These are phyloP conservation scores for Clausena lansium DNA, from an alignment of 345 rosid species.

Conservation along the genomic window DNA sequence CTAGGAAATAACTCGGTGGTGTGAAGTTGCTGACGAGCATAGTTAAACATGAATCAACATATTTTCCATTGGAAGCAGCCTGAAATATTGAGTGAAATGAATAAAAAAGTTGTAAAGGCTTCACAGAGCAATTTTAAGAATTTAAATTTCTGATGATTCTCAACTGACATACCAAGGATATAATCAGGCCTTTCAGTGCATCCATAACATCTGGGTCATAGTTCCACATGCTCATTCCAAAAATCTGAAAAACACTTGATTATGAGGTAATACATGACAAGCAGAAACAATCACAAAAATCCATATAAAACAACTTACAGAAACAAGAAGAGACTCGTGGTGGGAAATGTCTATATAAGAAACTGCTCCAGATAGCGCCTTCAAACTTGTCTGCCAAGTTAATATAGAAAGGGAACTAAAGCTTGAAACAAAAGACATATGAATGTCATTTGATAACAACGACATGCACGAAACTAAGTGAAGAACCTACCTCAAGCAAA, in stretches of 20 bases:
- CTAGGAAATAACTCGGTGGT: slow-evolving; percentile 48
- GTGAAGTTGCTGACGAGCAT: slow-evolving; percentile 70
- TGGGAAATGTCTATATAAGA: slow-evolving; percentile 53
- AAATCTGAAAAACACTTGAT: slow-evolving; percentile 43
- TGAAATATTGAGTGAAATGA: slow-evolving; percentile 22
- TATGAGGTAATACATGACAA: not conserved
- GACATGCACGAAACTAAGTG: not conserved
- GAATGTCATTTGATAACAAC: not conserved
- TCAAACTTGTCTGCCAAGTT: slow-evolving; percentile 54
- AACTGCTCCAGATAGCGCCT: slow-evolving; percentile 66
- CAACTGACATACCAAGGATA: slow-evolving; percentile 54
- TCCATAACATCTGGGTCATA: slow-evolving; percentile 62
- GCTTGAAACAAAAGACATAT: not conserved
- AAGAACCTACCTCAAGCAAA: slow-evolving; percentile 57
- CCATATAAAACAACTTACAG: slow-evolving; percentile 44
- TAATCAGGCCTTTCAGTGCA: slow-evolving; percentile 61
- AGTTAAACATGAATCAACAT: slow-evolving; percentile 56
- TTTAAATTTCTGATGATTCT: not conserved
- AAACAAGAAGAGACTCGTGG: slow-evolving; percentile 61
- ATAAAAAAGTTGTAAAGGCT: not conserved
- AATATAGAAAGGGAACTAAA: slow-evolving; percentile 5
- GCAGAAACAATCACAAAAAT: not conserved
- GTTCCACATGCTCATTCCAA: slow-evolving; percentile 76
- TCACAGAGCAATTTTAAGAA: not conserved
- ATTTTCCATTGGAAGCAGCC: slow-evolving; percentile 77